Base-by-base conservation (phyloP, 805 yeast genomes). In the Cyberlindnera bimundalis region DNA sequence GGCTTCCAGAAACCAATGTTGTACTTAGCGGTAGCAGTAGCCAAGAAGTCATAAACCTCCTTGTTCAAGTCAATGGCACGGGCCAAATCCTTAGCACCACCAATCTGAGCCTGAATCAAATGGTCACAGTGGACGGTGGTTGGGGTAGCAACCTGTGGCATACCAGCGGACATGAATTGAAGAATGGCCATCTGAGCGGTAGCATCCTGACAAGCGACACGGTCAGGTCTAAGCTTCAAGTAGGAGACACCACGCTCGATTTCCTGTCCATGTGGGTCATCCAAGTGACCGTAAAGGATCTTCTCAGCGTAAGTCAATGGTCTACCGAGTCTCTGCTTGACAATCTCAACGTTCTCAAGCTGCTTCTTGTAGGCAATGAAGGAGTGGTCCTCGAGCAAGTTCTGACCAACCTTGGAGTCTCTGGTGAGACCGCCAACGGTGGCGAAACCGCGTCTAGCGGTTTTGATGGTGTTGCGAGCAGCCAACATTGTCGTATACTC, bases 161-260 rank as follows among this genome's bases (percentile, higher is more conserved):
- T 78, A 29, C 96, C 95, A 51, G 96, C 91, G 39, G 97, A 87
- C 96, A 93, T 93, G 71, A 93, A 93, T 70, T 93, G 99, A 56
- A 93, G 72, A 52, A 93, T 73, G 15, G 99, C 99, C 87, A 91
- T 93, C 70, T 93, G 99, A 16, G 99, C 99, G 23, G 96, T 85
- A 13, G 99, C 99, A 73, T 93, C 99, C 73, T 93, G 99, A 95
- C 95, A 90, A 21, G 99, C 99, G 36, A 93, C 98, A 64, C 99
- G 80, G 64, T 93, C 99, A 15, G 99, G 99, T 62, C 85, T 79
- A 58, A 93, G 76, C 72, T 93, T 93, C 64, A 93, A 76, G 68
- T 93, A 93, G 39, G 90, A 79, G 38, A 81, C 72, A 53, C 99
- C 99, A 68, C 99, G 79, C 67, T 70, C 77, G 55, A 84, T 79